A percentile compares a stretch with the other conserved stretches of the same genome.
These are phyloP conservation scores for Thalassiosira profunda DNA, from an alignment of 108 stramenopile genomes.

Conservation along the genomic window DNA sequence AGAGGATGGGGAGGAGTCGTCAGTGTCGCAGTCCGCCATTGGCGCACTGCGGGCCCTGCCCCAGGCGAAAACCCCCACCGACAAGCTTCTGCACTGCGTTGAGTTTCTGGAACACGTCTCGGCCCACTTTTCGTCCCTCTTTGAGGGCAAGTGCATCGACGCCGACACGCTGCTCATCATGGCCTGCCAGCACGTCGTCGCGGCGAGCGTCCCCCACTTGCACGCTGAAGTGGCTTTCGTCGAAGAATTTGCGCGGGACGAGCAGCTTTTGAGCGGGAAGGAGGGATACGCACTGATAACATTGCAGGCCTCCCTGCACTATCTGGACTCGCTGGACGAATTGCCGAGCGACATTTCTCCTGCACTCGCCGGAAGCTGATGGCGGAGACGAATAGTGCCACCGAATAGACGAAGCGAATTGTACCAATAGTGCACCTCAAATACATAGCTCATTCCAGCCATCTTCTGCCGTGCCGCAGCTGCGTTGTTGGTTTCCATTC, in stretches of 20 bases:
- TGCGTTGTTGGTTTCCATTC: too few species aligned
- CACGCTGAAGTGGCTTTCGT: conserved; percentile 87
- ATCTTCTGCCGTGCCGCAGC: too few species aligned
- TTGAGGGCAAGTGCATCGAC: conserved; percentile 50
- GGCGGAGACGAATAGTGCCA: too few species aligned
- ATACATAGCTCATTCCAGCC: too few species aligned
- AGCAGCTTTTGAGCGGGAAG: conserved; percentile 79
- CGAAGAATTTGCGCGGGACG: conserved; percentile 91
- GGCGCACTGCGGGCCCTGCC: conserved; percentile 57
- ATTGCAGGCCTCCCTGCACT: conserved; percentile 86
- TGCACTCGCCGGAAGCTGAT: too few species aligned
- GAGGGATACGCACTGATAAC: conserved; percentile 92
- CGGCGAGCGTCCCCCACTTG: conserved; percentile 61
- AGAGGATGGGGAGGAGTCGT: conserved; percentile 18
- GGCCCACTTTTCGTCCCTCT: conserved; percentile 53
- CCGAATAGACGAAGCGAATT: too few species aligned
- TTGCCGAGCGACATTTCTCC: conserved; percentile 62
- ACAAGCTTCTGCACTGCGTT: conserved; percentile 78
- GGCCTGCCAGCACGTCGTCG: conserved; percentile 85
- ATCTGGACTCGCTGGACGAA: conserved; percentile 70
- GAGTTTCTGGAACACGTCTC: conserved; percentile 77
- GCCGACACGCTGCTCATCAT: conserved; percentile 83
- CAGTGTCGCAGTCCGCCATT: conserved; percentile 57
- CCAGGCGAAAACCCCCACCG: conserved; percentile 66
- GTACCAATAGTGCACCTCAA: too few species aligned